phyloP scores from a whole-genome alignment of 108 stramenopile genomes.

The Discostella stelligeroides region DNA sequence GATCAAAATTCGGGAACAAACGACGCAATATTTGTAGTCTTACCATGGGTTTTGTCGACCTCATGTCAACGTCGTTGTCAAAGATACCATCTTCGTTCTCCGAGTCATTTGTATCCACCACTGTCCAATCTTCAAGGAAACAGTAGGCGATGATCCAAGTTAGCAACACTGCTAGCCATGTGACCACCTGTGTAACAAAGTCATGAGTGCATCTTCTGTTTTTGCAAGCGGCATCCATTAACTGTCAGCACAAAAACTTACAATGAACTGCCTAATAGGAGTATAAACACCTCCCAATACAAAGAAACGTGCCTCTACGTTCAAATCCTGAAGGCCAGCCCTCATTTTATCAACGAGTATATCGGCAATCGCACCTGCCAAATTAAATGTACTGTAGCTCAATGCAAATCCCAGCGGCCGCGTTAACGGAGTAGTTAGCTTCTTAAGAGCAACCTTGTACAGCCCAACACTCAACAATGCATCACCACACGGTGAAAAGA shows the following conservation, averaged over 20 bases:
- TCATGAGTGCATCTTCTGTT: no score
- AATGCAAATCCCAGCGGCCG: constrained; percentile 34
- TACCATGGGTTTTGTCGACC: constrained; percentile 20
- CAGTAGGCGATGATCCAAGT: constrained; percentile 29
- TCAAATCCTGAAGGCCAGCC: constrained; percentile 12
- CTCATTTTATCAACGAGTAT: constrained; percentile 35
- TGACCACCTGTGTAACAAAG: no score
- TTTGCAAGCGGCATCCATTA: no score
- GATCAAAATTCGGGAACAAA: constrained; percentile 24
- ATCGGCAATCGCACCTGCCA: constrained; percentile 36
- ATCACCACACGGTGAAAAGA: constrained; percentile 42
- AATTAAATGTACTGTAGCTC: constrained; percentile 36
- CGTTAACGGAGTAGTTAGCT: constrained; percentile 43
- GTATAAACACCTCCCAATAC: constrained; percentile 33
- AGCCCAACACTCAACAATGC: constrained; percentile 40
- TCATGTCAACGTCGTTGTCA: neutral
- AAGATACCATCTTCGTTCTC: constrained; percentile 14
- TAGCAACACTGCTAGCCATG: constrained; percentile 23
- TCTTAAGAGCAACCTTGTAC: constrained; percentile 50
- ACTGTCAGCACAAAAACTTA: constrained; percentile 5
- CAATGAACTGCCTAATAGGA: constrained; percentile 39
- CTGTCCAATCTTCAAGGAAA: constrained; percentile 40
- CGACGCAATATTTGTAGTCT: constrained; percentile 6
- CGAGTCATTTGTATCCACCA: constrained; percentile 36
- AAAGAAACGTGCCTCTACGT: neutral